Conservation (phyloP, 1,284 basidiomycete species). For the Pyrrhoderma noxium region DNA sequence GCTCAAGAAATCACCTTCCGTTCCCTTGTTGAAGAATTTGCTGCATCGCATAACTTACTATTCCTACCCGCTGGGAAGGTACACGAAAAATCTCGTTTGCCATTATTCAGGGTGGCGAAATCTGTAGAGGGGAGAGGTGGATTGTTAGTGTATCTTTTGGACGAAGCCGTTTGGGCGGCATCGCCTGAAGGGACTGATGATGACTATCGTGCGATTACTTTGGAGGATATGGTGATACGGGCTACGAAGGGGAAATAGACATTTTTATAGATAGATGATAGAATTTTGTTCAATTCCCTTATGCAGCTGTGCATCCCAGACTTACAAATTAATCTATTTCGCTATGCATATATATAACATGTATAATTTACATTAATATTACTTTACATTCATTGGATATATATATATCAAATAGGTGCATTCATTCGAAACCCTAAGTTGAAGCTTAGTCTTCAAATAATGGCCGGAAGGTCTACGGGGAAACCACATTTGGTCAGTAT, state of each 20-base stretch:
- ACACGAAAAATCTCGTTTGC: conserved; percentile 78
- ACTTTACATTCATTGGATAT: too few species aligned
- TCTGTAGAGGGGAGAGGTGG: conserved; percentile 80
- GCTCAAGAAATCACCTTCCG: conserved; percentile 84
- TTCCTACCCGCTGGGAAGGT: conserved; percentile 81
- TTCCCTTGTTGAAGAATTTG: conserved; percentile 82
- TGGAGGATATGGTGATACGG: conserved; percentile 65
- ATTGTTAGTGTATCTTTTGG: conserved; percentile 74
- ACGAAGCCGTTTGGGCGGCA: conserved; percentile 81
- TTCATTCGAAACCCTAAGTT: too few species aligned
- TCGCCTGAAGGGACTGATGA: conserved; percentile 29
- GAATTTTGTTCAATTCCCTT: too few species aligned
- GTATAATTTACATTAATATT: too few species aligned
- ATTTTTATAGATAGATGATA: too few species aligned
- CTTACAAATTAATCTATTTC: too few species aligned
- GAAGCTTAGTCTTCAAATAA: conserved; percentile 6
- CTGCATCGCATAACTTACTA: conserved; percentile 77
- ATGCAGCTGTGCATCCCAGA: too few species aligned
- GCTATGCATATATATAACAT: too few species aligned
- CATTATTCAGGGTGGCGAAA: conserved; percentile 75
- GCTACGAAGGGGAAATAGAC: conserved; percentile 40
- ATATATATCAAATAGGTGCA: too few species aligned
- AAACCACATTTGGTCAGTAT: background rate
- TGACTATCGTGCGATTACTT: conserved; percentile 50
- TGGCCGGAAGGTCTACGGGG: conserved; percentile 2